Conservation (phyloP, 176 grass and related monocot genomes). For the Oryza meyeriana region DNA sequence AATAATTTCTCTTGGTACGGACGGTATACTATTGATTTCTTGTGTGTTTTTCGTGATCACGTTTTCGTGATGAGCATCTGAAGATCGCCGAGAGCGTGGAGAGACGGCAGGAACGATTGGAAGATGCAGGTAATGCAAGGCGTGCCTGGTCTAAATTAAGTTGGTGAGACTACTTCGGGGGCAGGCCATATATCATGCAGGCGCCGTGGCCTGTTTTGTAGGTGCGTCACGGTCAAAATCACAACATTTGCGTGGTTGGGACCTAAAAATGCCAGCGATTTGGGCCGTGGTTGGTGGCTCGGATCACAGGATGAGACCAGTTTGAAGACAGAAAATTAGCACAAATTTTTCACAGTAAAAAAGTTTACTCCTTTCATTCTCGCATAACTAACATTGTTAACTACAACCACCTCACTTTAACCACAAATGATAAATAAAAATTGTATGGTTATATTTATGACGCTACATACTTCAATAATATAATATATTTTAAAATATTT, state of each 20-base stretch:
- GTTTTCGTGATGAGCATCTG: not conserved
- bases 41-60: not conserved
- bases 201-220: not conserved
- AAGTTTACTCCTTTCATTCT: too few relatives aligned
- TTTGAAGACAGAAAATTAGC: not conserved
- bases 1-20: not conserved
- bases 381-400: too few relatives aligned
- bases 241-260: slow-evolving; percentile 36
- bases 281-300: not conserved
- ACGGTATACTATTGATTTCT: not conserved
- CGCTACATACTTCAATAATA: too few relatives aligned
- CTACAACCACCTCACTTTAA: too few relatives aligned
- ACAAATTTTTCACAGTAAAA: not conserved
- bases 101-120: not conserved
- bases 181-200: not conserved
- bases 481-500: too few relatives aligned
- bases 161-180: not conserved
- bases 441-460: too few relatives aligned
- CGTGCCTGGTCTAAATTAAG: slow-evolving; percentile 9
- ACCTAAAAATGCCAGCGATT: not conserved
- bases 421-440: too few relatives aligned
- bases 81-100: not conserved
- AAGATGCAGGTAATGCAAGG: not conserved
- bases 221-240: slow-evolving; percentile 34
- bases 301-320: not conserved